Conservation (phyloP, 495 filamentous ascomycete genomes). For the Aspergillus bertholletiae region DNA sequence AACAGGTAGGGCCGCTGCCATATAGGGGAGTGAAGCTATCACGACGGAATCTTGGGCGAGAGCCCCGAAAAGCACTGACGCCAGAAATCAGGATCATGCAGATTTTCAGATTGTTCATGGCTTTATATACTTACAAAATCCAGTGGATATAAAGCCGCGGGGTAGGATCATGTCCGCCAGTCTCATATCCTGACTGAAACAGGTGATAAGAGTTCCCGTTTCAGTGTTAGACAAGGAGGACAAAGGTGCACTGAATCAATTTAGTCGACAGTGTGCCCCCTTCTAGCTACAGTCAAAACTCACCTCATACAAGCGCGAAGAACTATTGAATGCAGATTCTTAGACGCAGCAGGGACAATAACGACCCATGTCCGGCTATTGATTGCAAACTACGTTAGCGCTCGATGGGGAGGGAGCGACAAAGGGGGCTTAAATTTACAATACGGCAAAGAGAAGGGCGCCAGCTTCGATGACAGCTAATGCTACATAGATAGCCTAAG, state of each 20-base stretch:
- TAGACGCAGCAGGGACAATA: slow-evolving; percentile 21
- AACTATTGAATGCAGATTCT: slow-evolving; percentile 3
- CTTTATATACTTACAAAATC: slow-evolving; percentile 7
- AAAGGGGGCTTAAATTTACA: neutral
- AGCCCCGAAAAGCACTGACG: slow-evolving; percentile 12
- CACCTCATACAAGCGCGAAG: slow-evolving; percentile 16
- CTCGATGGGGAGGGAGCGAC: slow-evolving; percentile 4
- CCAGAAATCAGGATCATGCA: neutral
- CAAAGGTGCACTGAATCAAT: slow-evolving; percentile 18
- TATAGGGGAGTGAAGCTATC: slow-evolving; percentile 29
- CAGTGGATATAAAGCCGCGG: slow-evolving; percentile 17
- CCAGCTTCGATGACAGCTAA: slow-evolving; percentile 14
- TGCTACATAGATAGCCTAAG: slow-evolving; percentile 21
- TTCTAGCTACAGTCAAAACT: neutral
- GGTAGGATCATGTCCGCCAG: slow-evolving; percentile 36
- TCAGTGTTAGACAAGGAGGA: slow-evolving; percentile 35
- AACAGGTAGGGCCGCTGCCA: slow-evolving; percentile 19
- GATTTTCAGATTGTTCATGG: neutral
- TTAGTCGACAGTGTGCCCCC: slow-evolving; percentile 1
- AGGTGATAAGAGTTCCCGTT: slow-evolving; percentile 36
- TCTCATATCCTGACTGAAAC: slow-evolving; percentile 46
- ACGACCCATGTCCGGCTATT: slow-evolving; percentile 18
- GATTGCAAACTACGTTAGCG: neutral
- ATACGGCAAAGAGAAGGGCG: slow-evolving; percentile 12
- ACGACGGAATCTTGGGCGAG: slow-evolving; percentile 22